Evolutionary conservation across 169 alveolate species (phyloP).

Genomic region (Eimeria acervulina): DNA sequence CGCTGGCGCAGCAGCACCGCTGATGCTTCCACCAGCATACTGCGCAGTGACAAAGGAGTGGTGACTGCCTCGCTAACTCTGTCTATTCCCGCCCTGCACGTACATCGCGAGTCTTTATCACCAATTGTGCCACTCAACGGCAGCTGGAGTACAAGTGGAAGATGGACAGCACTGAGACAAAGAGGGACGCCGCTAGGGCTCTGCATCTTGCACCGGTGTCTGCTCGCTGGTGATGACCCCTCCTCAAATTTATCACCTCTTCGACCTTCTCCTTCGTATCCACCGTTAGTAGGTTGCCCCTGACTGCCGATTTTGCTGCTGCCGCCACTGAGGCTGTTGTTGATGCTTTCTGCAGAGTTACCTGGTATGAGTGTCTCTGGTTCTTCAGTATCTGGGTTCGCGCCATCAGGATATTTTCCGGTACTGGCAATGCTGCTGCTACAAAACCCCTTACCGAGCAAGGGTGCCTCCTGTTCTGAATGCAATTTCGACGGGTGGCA

Average conservation of each 20-base stretch:
- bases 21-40: slow-evolving; percentile 38
- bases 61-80: neutral
- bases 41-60: slow-evolving; percentile 36
- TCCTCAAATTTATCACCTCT: neutral
- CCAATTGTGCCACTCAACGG: neutral
- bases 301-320: neutral
- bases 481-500: neutral
- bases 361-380: neutral
- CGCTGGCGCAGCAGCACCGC: slow-evolving; percentile 68
- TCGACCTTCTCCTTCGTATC: neutral
- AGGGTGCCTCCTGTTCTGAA: neutral
- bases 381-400: neutral
- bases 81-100: neutral
- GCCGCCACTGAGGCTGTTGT: neutral
- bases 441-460: neutral
- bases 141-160: slow-evolving; percentile 65
- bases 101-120: neutral
- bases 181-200: neutral
- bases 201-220: neutral
- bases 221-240: neutral
- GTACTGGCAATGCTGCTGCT: neutral
- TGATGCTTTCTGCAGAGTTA: neutral
- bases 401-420: neutral
- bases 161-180: slow-evolving; percentile 54
- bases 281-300: neutral